These are phyloP conservation scores for Mortierella sp. DNA, from an alignment of 371 early-diverging fungal species.

Conservation along the genomic window DNA sequence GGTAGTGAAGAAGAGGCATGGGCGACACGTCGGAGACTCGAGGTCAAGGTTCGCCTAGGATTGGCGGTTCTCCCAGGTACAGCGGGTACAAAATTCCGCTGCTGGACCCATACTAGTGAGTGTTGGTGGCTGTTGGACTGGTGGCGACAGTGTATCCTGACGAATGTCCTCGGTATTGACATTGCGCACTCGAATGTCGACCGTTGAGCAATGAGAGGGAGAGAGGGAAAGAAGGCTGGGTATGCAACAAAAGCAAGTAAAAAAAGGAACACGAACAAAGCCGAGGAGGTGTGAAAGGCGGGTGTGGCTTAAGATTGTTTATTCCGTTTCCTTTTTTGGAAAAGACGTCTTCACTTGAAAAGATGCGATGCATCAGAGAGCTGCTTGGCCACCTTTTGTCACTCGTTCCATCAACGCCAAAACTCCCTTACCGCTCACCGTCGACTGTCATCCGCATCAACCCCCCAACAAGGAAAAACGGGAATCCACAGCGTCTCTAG, in stretches of 20 bases:
- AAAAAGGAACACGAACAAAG: not conserved
- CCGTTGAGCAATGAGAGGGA: not conserved
- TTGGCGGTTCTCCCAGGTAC: conserved; percentile 7
- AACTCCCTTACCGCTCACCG: too few species aligned
- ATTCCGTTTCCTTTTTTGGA: conserved; percentile 19
- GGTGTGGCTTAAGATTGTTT: conserved; percentile 34
- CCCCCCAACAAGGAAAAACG: not conserved
- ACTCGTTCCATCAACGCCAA: not conserved
- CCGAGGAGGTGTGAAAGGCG: not conserved
- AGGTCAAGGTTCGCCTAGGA: conserved; percentile 17
- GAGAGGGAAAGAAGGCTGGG: not conserved
- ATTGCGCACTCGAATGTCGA: conserved; percentile 1
- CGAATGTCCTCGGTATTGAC: conserved; percentile 37
- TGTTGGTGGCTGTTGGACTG: not conserved
- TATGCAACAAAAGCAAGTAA: not conserved
- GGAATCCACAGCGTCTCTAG: not conserved
- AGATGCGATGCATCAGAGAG: too few species aligned
- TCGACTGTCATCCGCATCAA: not conserved
- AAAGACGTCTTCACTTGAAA: too few species aligned
- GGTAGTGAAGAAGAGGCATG: not conserved
- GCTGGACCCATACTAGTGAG: conserved; percentile 8
- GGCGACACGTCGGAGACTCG: conserved; percentile 33
- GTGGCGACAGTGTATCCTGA: conserved; percentile 24
- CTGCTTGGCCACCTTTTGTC: not conserved
- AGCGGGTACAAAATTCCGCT: conserved; percentile 2